Evolutionary conservation across 202 grass and related monocot species (phyloP).

Genomic region (Zizania palustris): DNA sequence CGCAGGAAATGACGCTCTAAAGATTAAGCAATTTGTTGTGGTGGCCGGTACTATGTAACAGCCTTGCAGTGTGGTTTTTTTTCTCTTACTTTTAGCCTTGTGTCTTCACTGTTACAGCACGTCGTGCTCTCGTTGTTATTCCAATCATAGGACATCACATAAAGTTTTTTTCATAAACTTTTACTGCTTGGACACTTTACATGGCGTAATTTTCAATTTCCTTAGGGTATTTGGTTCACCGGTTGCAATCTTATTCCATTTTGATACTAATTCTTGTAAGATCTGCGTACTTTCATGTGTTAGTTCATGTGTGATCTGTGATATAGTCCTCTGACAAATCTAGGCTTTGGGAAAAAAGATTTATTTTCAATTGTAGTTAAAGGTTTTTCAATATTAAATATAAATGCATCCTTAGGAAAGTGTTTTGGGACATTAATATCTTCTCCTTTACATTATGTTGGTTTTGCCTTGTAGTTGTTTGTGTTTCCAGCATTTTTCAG

Average conservation of each 20-base stretch:
- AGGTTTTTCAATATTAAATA: conserved; percentile 8
- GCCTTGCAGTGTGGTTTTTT: conserved; percentile 41
- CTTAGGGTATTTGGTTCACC: conserved; percentile 11
- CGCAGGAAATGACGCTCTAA: conserved; percentile 35
- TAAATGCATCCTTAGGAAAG: not conserved
- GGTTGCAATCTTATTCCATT: not conserved
- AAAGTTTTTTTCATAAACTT: conserved; percentile 38
- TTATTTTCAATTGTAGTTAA: not conserved
- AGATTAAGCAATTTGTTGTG: conserved; percentile 28
- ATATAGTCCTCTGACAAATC: conserved; percentile 13
- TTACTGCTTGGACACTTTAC: conserved; percentile 14
- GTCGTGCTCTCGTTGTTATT: conserved; percentile 39
- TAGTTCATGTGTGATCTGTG: not conserved
- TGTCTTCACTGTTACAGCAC: conserved; percentile 54
- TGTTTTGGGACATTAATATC: not conserved
- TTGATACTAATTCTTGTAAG: too few relatives aligned
- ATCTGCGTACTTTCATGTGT: not conserved
- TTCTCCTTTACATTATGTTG: conserved; percentile 35
- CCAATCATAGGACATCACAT: conserved; percentile 30
- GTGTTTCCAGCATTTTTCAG: conserved; percentile 34
- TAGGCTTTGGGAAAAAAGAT: not conserved
- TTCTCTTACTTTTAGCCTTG: conserved; percentile 53
- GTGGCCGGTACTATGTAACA: conserved; percentile 28
- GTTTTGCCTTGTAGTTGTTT: conserved; percentile 34
- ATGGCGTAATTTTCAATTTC: conserved; percentile 26